Conservation (phyloP, 2,329 filamentous ascomycete species). For the Fusarium newnesense region DNA sequence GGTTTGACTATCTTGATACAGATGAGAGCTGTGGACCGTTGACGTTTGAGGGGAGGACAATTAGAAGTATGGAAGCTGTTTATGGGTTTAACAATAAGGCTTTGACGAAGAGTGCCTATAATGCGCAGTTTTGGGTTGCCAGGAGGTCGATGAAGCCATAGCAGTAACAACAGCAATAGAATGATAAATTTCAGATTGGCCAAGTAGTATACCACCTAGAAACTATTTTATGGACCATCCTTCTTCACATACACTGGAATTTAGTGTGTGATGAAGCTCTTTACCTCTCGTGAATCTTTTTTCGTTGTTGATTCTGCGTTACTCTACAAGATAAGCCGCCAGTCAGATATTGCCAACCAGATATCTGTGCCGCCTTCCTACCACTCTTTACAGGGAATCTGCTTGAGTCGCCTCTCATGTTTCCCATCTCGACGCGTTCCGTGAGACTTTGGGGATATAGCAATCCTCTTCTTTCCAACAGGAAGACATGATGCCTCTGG, state of each 20-base stretch:
- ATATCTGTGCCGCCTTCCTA: no score
- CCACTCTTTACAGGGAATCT: no score
- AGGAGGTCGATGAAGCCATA: slow-evolving; percentile 28
- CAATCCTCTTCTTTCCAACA: accelerated
- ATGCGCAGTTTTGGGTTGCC: slow-evolving; percentile 66
- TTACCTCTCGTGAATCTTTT: not conserved
- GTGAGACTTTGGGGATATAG: accelerated
- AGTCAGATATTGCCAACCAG: accelerated
- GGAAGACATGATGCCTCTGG: accelerated
- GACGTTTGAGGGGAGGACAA: slow-evolving; percentile 54
- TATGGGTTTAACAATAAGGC: slow-evolving; percentile 64
- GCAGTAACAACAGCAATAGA: not conserved
- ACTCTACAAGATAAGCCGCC: not conserved
- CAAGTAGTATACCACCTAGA: accelerated
- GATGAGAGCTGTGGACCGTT: slow-evolving; percentile 53
- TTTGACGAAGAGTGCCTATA: slow-evolving; percentile 63
- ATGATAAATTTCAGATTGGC: accelerated
- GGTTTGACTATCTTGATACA: slow-evolving; percentile 61
- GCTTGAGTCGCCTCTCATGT: not conserved
- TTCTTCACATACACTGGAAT: not conserved
- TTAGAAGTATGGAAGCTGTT: slow-evolving; percentile 59
- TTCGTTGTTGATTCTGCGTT: accelerated
- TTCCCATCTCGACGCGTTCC: accelerated
- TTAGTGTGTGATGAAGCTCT: not conserved
- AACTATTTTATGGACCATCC: not conserved